Base-by-base conservation (phyloP, 495 filamentous ascomycete genomes). In the Neurospora sp. region DNA sequence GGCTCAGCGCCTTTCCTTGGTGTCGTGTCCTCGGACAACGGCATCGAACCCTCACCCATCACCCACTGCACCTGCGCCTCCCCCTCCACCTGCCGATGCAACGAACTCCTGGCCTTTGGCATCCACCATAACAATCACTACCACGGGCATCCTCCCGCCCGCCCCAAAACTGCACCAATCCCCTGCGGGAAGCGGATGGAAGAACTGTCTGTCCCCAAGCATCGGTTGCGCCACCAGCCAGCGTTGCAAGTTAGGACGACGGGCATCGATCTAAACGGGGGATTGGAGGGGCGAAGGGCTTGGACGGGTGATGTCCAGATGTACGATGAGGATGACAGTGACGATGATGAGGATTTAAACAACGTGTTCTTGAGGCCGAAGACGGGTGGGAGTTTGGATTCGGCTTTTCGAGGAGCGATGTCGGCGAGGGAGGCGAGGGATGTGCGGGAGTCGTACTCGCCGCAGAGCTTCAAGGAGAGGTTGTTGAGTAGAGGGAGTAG, bases 391-490 rank as follows among this genome's bases (percentile, higher is more conserved):
- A 45, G 35, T 14, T 4, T 35, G 6, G 53, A 65, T 18, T 65
- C 27, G 12, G 6, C 27, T 8, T 65, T 18, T 35, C 5, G 70
- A n/a, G n/a, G 38, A 27, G 16, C 4, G 8, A 12, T 35, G 44
- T 59, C 37, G 0, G 61, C 40, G 20, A 53, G 42, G 14, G 53
- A 65, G 4, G 69, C 18, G 1, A 75, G 68, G 14, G 53, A 65
- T 12, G 69, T 22, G 2, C 71, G 68, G 2, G 73, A 72, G 16
- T 31, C 72, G 9, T 79, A 75, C 39, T 79, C 78, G 41, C 78
- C 78, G 12, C 76, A 79, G 59, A 77, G 75, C 18, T 79, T 79
- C 22, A 78, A 75, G 37, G 72, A 78, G 71, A 69, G 78, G 72
- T 69, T 78, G 39, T 59, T 78, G 73, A 75, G 74, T 47, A 70